Evolutionary conservation across 805 yeast species (phyloP), one percentile per base, ranked within the genome.

Genomic region (Candida ascalaphidarum): DNA sequence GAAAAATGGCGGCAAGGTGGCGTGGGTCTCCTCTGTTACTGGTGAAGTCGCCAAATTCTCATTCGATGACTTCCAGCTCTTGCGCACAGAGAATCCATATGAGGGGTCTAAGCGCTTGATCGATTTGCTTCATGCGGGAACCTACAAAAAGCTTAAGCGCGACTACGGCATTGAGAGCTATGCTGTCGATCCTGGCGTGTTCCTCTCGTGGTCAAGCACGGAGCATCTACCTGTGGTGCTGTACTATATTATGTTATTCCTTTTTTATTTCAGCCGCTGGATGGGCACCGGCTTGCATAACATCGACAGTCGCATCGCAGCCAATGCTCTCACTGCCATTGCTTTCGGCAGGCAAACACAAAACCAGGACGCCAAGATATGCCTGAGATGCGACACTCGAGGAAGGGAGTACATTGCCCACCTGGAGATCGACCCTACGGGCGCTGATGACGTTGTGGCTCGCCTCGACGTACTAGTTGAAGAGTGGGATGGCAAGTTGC

Each of bases 131-230:
- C 97, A 89, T 54, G 52, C 71, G 23, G 86, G 82, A 7, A 71
- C 86, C 2, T 81, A 72, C 50, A 49, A 69, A 33, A 40, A 58
- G 12, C 56, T 84, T 45, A 44, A 46, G 15, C 41, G 57, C 17
- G 43, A 67, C 9, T 47, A 66, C 28, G 81, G 77, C 2, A 71
- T 89, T 27, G 63, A 60, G 27, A 86, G 81, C 46, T 86, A 82
- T 55, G 58, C 89, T 19, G 76, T 82, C 4, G 96, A 92, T 35
- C 99, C 99, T 0, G 98, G 99, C 11, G 83, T 92, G 16, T 86
- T 92, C 54, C 79, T 80, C 14, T 80, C 94, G 29, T 78, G 78
- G 36, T 80, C 94, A 3, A 85, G 83, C 43, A 76, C 71, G 52
- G 72, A 76, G 41, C 82, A 70, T 42, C 67, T 92, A 49, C 86